Conservation (phyloP, 2,329 filamentous ascomycete genomes). For the Microascus cirrosus region DNA sequence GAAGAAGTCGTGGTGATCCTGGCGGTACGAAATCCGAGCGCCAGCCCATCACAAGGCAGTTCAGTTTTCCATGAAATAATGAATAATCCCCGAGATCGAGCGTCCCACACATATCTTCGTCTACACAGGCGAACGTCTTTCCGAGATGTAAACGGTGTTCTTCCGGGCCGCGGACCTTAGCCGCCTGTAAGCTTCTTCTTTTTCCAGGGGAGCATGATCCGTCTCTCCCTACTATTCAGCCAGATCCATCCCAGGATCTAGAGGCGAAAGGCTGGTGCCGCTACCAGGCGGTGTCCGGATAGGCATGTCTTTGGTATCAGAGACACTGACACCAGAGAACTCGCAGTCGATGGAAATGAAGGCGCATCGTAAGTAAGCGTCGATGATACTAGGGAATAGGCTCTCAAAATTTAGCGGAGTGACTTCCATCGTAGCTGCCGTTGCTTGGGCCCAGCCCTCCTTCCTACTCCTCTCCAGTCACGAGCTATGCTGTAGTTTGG, state of each 20-base stretch:
- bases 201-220: neutral
- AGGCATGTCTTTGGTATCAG: neutral
- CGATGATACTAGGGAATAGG: slow-evolving; percentile 16
- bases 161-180: slow-evolving; percentile 16
- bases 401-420: slow-evolving; percentile 10
- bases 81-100: neutral
- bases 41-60: neutral
- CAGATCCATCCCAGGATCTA: slow-evolving; percentile 2
- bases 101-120: neutral
- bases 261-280: slow-evolving; percentile 1
- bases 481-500: neutral
- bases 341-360: slow-evolving; percentile 24
- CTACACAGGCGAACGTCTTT: slow-evolving; percentile 18
- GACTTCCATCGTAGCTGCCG: slow-evolving; percentile 9
- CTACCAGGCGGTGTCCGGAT: neutral
- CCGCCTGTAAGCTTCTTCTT: slow-evolving; percentile 12
- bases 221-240: neutral
- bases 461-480: neutral
- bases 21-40: neutral
- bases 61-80: neutral
- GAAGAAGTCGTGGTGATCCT: slow-evolving; percentile 8
- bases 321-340: slow-evolving; percentile 21
- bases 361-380: slow-evolving; percentile 15
- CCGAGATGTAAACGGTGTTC: slow-evolving; percentile 24
- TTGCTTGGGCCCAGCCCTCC: neutral